phyloP scores from a whole-genome alignment of 768 basidiomycete genomes.

The Rhodotorula babjevae region DNA sequence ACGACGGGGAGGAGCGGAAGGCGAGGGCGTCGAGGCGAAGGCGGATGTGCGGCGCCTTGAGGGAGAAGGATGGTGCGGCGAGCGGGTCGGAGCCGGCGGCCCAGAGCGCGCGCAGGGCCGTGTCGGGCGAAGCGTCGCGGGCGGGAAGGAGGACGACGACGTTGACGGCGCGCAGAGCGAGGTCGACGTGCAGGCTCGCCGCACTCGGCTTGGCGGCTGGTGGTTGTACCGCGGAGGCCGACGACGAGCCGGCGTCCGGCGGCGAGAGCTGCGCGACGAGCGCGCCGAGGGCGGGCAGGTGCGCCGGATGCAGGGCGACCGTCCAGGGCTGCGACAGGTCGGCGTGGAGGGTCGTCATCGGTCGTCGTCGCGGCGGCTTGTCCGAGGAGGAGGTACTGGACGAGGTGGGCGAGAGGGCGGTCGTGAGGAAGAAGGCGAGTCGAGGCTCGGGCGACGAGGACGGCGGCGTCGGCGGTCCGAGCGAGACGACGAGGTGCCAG shows the following conservation, averaged over 20 bases:
- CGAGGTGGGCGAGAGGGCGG: not conserved
- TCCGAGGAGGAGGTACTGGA: not conserved
- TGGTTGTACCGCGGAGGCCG: slow-evolving; percentile 42
- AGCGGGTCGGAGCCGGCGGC: not conserved
- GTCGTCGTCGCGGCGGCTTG: not conserved
- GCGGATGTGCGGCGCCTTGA: slow-evolving; percentile 20
- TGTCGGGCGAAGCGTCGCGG: not conserved
- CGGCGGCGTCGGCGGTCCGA: not conserved
- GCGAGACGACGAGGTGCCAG: slow-evolving; percentile 6
- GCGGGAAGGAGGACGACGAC: slow-evolving; percentile 29
- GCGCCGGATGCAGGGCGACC: not conserved
- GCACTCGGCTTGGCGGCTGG: not conserved
- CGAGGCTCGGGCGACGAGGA: not conserved
- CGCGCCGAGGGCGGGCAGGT: not conserved
- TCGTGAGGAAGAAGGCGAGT: slow-evolving; percentile 9
- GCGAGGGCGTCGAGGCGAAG: slow-evolving; percentile 6
- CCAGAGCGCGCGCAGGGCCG: not conserved
- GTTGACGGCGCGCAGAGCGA: slow-evolving; percentile 57
- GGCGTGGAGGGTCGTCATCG: not conserved
- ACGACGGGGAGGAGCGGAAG: not conserved
- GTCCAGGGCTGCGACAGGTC: not conserved
- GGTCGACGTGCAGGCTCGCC: slow-evolving; percentile 46
- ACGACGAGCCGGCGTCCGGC: not conserved
- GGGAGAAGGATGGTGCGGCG: not conserved
- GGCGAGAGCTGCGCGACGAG: not conserved